Evolutionary conservation across 108 stramenopile species (phyloP).

Genomic region (Cyclostephanos invisitatus): DNA sequence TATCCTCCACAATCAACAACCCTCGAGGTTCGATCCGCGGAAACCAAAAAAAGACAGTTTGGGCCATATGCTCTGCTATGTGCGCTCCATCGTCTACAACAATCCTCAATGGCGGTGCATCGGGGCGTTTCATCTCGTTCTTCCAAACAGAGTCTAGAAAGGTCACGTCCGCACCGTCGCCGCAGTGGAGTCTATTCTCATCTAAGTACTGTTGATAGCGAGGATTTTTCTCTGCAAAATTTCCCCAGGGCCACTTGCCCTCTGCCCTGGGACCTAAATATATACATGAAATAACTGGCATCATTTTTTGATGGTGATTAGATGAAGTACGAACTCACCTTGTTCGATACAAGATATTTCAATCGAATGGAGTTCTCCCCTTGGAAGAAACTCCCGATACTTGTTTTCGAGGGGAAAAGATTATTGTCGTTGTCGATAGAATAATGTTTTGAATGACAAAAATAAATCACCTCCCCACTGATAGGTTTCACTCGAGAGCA

Average conservation of each 20-base stretch:
- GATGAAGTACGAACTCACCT: not conserved
- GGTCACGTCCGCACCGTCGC: conserved; percentile 48
- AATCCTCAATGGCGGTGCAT: conserved; percentile 57
- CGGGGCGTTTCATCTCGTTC: conserved; percentile 43
- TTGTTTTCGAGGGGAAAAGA: not conserved
- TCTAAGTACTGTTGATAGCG: conserved; percentile 46
- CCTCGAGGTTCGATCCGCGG: conserved; percentile 61
- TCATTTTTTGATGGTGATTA: too few relatives aligned
- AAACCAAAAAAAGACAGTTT: conserved; percentile 61
- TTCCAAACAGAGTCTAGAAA: conserved; percentile 34
- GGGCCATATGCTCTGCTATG: conserved; percentile 54
- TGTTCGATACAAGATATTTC: conserved; percentile 57
- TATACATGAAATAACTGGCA: too few relatives aligned
- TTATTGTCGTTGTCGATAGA: not conserved
- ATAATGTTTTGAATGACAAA: conserved; percentile 1
- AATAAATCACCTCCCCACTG: too few relatives aligned
- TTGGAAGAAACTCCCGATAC: conserved; percentile 46
- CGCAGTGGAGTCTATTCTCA: conserved; percentile 56
- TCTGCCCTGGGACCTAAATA: conserved; percentile 41
- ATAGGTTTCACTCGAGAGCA: not conserved
- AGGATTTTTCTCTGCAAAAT: conserved; percentile 53
- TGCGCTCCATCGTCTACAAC: conserved; percentile 70
- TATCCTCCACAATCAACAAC: conserved; percentile 61
- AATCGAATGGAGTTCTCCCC: conserved; percentile 53
- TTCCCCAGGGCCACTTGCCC: conserved; percentile 65